Percentiles rank a stretch among this genome's conserved stretches.
phyloP scores from a whole-genome alignment of 495 filamentous ascomycete genomes.

The Trichocladium antarcticum region DNA sequence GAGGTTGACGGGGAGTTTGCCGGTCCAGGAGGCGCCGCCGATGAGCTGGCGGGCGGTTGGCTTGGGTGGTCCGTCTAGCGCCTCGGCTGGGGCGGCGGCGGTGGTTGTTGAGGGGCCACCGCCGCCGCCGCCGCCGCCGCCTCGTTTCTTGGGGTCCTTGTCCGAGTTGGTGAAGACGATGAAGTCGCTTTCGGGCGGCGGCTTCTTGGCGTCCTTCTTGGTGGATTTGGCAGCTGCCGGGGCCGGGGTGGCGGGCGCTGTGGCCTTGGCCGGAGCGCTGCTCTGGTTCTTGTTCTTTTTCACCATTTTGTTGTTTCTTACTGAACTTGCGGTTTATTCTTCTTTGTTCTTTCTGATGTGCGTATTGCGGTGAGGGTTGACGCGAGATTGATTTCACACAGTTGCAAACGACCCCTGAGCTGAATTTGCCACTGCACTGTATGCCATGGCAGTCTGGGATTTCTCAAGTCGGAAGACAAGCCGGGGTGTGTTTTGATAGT shows the following conservation, averaged over 20 bases:
- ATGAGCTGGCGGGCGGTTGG: slow-evolving; percentile 79
- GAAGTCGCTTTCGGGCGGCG: slow-evolving; percentile 45
- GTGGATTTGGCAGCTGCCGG: slow-evolving; percentile 19
- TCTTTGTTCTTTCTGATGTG: background rate
- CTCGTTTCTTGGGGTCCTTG: slow-evolving; percentile 44
- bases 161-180: slow-evolving; percentile 57
- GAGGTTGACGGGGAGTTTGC: slow-evolving; percentile 86
- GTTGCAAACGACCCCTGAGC: background rate
- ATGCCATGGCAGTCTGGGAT: slow-evolving; percentile 6
- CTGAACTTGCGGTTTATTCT: too few relatives aligned
- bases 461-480: background rate
- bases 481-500: background rate
- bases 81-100: slow-evolving; percentile 18
- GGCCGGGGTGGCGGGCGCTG: slow-evolving; percentile 15
- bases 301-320: slow-evolving; percentile 24
- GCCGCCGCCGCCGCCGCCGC: slow-evolving; percentile 41
- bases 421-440: slow-evolving; percentile 1
- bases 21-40: slow-evolving; percentile 93
- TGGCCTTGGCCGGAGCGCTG: slow-evolving; percentile 18
- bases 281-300: slow-evolving; percentile 43
- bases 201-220: slow-evolving; percentile 27
- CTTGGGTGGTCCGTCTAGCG: slow-evolving; percentile 48
- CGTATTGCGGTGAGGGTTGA: background rate
- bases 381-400: slow-evolving; percentile 1
- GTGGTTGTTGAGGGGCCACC: slow-evolving; percentile 12